A percentile compares a stretch with the other conserved stretches of the same genome.
phyloP scores from a whole-genome alignment of 169 alveolate genomes.

The Cryptosporidium sp. region DNA sequence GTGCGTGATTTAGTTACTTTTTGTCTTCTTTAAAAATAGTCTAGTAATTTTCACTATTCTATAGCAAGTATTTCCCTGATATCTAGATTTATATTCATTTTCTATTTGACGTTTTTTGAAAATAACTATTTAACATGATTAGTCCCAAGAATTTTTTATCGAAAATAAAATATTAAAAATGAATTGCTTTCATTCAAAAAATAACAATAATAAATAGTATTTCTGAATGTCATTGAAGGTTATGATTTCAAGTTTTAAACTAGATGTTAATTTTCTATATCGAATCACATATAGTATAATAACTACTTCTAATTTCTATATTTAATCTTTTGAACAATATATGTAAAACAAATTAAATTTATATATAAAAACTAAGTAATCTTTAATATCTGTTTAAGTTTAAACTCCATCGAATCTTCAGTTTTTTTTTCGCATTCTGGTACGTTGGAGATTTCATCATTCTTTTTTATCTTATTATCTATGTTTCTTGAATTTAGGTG shows the following conservation, averaged over 20 bases:
- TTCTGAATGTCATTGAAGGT: not conserved
- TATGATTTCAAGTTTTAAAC: not conserved
- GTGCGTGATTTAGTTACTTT: too few relatives aligned
- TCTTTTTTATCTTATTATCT: not conserved
- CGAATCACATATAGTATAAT: not conserved
- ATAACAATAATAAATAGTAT: too few relatives aligned
- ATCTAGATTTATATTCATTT: too few relatives aligned
- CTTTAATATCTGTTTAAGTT: slow-evolving; percentile 16
- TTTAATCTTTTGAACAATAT: too few relatives aligned
- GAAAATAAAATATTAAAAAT: too few relatives aligned
- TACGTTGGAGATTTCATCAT: not conserved
- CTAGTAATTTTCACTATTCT: not conserved
- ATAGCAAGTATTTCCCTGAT: too few relatives aligned
- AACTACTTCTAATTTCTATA: not conserved
- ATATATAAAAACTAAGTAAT: not conserved
- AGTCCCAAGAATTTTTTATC: too few relatives aligned
- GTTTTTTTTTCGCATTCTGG: not conserved
- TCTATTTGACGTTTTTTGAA: not conserved
- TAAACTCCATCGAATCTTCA: slow-evolving; percentile 3
- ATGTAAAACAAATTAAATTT: not conserved
- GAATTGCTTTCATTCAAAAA: too few relatives aligned
- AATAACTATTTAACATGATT: not conserved
- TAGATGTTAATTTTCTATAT: too few relatives aligned
- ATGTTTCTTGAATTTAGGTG: too few relatives aligned
- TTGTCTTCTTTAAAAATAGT: too few relatives aligned